Percentiles rank a stretch among this genome's conserved stretches.
These are phyloP conservation scores for Volvox reticuliferus DNA, from an alignment of 139 green algal species.

Conservation along the genomic window DNA sequence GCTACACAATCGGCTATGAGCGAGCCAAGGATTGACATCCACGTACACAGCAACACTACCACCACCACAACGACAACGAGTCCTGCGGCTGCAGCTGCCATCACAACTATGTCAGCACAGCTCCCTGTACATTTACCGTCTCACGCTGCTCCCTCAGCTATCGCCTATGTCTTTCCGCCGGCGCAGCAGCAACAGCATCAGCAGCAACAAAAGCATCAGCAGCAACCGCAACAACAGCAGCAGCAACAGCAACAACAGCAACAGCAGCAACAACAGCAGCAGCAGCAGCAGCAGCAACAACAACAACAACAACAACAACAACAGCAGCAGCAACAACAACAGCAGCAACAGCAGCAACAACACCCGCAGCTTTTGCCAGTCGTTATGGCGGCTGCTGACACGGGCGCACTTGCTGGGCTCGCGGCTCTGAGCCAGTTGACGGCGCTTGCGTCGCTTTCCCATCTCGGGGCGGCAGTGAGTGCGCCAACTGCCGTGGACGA, in stretches of 20 bases:
- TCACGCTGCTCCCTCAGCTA: not conserved
- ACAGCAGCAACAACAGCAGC: not conserved
- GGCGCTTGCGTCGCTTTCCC: not conserved
- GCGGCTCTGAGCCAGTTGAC: constrained; percentile 25
- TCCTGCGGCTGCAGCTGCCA: not conserved
- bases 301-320: not conserved
- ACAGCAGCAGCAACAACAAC: not conserved
- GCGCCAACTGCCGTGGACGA: not conserved
- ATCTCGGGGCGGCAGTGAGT: not conserved
- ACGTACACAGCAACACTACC: not conserved
- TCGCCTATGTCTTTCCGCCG: not conserved
- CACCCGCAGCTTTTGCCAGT: not conserved
- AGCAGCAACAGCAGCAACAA: not conserved
- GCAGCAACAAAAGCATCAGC: not conserved
- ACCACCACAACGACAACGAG: not conserved
- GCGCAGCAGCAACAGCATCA: not conserved
- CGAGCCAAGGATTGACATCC: constrained; percentile 12
- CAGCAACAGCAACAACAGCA: not conserved
- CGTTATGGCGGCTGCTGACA: not conserved
- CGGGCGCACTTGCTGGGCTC: constrained; percentile 8
- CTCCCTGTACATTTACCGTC: not conserved
- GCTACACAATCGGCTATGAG: not conserved
- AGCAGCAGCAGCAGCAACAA: not conserved
- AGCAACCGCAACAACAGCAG: not conserved
- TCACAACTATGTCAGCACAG: not conserved